Evolutionary conservation across 148 eudicot genomes (phyloP).

Genomic region (Vaccinium darrowii): DNA sequence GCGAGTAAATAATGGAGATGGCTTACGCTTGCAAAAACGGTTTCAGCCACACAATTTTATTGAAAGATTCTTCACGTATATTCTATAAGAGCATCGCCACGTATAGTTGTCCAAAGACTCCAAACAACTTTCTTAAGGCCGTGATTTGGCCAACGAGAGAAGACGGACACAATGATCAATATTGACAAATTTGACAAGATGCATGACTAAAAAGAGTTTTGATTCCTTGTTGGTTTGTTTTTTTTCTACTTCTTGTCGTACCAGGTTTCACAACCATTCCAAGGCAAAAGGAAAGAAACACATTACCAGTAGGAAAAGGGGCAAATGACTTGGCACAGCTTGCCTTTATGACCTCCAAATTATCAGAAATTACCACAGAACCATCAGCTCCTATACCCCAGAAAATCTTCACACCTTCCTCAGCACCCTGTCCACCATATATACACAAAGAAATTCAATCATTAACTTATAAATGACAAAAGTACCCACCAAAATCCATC

Average conservation of each 20-base stretch:
- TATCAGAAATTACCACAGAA: constrained; percentile 71
- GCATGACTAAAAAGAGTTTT: neutral
- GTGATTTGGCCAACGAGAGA: neutral
- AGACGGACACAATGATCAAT: neutral
- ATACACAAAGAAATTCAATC: neutral
- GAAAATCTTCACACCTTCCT: constrained; percentile 55
- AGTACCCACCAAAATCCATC: neutral
- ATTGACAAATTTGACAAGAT: neutral
- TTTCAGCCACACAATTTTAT: neutral
- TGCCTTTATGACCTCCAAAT: constrained; percentile 56
- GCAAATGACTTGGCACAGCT: constrained; percentile 91
- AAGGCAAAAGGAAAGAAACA: neutral
- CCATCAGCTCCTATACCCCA: constrained; percentile 93
- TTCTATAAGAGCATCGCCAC: neutral
- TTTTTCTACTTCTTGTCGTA: neutral
- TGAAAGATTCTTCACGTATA: neutral
- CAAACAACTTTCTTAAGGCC: neutral
- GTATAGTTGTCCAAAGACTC: neutral
- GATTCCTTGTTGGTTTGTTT: too few species aligned
- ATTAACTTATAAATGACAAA: neutral
- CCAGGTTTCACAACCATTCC: too few species aligned
- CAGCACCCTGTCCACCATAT: constrained; percentile 46
- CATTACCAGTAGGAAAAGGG: constrained; percentile 76
- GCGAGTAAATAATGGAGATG: neutral
- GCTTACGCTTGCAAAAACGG: neutral